These are phyloP conservation scores for Calonectria henricotiae DNA, from an alignment of 2,329 filamentous ascomycete genomes.

Conservation along the genomic window DNA sequence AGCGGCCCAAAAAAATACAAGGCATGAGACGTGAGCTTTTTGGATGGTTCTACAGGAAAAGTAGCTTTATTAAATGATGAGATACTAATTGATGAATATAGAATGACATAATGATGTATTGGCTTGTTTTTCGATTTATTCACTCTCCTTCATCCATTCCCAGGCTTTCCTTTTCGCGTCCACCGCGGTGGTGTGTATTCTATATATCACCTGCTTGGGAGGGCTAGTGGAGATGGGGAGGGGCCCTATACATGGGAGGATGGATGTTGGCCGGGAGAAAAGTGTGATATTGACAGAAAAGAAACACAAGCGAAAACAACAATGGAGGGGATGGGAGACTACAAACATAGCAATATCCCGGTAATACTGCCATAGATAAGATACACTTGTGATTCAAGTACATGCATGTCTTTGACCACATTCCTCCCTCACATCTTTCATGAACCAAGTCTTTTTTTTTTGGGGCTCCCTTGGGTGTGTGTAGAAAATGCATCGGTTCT, in stretches of 20 bases:
- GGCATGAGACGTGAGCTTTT: neutral
- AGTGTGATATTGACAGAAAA: no score
- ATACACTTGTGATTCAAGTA: neutral
- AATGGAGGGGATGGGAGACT: no score
- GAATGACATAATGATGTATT: neutral
- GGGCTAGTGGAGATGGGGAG: constrained; percentile 2
- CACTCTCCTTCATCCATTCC: neutral
- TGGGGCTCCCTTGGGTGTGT: constrained; percentile 15
- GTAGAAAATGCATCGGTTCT: neutral
- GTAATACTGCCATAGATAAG: neutral
- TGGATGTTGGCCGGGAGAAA: constrained; percentile 3
- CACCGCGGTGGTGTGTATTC: neutral
- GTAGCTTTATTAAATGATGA: neutral
- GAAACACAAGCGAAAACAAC: no score
- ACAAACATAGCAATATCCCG: no score
- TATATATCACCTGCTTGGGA: constrained; percentile 14
- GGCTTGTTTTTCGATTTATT: neutral
- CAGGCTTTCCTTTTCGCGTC: neutral
- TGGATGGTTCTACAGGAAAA: neutral
- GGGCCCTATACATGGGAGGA: constrained; percentile 2
- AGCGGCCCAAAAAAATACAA: constrained; percentile 1
- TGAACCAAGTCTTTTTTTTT: constrained; percentile 5
- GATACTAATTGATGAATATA: neutral
- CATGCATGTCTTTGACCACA: neutral
- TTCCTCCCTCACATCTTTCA: neutral